Evolutionary conservation across 106 monocot genomes (phyloP), one percentile per base, ranked within the genome.

Genomic region (Dioscorea alata): DNA sequence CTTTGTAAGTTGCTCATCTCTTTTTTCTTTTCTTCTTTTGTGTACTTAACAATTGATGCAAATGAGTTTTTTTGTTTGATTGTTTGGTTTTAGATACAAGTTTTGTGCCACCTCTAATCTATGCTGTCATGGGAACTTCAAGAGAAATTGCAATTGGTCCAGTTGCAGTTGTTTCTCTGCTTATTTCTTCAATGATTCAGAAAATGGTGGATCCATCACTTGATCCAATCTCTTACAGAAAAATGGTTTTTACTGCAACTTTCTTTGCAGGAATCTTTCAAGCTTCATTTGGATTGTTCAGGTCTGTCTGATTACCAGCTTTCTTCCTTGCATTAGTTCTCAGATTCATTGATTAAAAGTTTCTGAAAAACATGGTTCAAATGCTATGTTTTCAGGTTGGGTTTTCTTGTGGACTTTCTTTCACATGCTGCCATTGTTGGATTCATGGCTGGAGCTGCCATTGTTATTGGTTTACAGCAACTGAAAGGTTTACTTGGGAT

Each of bases 81-180:
- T 58, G 12, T n/a, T 48, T 61, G 5, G 22, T 31, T 31, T 4
- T 64, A 90, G 94, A 94, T 61, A 79, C 91, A 14, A 91, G 88
- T 56, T 71, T 88, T 62, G 81, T 94, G 6, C 90, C 94, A 14
- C 94, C 94, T 49, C 59, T 95, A 35, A 80, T 95, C 13, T 95
- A 95, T 67, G 81, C 95, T 34, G 80, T 74, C 18, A 95, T 95
- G 91, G 95, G 95, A 25, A 95, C 81, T 48, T 95, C 95, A 20
- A 95, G 67, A 67, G 95, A 95, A 22, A 70, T 95, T 17, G 95
- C 95, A 1, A 80, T 95, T 31, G 95, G 94, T 42, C 87, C 90
- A n/a, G 90, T 88, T 9, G 90, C 94, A 5, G 88, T 88, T 19
- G 74, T 88, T 24, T 94, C 94, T 33, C 74, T 94, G 48, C 71